Evolutionary conservation across 1,284 basidiomycete genomes (phyloP).

Genomic region (Rhodotorula sp.): DNA sequence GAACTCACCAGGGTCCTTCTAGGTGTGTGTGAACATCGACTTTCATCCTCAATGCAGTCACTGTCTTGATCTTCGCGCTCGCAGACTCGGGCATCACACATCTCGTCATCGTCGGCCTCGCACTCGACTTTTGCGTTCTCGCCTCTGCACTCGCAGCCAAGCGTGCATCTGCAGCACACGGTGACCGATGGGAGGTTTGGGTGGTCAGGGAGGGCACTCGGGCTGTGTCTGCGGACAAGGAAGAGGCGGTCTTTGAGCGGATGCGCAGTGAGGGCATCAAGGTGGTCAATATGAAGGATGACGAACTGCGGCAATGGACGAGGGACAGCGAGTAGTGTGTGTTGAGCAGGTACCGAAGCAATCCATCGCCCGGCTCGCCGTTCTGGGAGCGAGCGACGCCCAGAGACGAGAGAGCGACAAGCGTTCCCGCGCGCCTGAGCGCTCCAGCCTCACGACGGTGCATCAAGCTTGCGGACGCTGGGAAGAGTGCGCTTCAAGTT

Average conservation of each 20-base stretch:
- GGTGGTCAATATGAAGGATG: slow-evolving; percentile 10
- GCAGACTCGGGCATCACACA: slow-evolving; percentile 47
- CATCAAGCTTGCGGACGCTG: too few relatives aligned
- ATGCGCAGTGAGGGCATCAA: slow-evolving; percentile 4
- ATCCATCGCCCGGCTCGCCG: too few relatives aligned
- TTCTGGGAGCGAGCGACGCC: too few relatives aligned
- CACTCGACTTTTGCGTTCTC: slow-evolving; percentile 63
- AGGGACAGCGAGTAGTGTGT: too few relatives aligned
- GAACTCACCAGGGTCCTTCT: slow-evolving; percentile 3
- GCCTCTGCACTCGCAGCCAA: slow-evolving; percentile 49
- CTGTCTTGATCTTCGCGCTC: not conserved
- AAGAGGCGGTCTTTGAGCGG: not conserved
- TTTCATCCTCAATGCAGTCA: not conserved
- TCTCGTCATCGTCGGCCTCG: slow-evolving; percentile 61
- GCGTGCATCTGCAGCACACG: not conserved
- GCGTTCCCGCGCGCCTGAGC: too few relatives aligned
- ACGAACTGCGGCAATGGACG: too few relatives aligned
- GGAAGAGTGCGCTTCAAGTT: too few relatives aligned
- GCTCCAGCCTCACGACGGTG: too few relatives aligned
- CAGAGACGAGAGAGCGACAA: too few relatives aligned
- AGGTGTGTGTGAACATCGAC: slow-evolving; percentile 1
- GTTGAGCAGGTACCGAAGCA: too few relatives aligned
- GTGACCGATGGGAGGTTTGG: slow-evolving; percentile 4
- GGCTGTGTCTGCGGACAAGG: slow-evolving; percentile 4
- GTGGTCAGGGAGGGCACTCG: slow-evolving; percentile 23